phyloP scores from a whole-genome alignment of 2,329 filamentous ascomycete species.

The Trichoderma semiorbis region DNA sequence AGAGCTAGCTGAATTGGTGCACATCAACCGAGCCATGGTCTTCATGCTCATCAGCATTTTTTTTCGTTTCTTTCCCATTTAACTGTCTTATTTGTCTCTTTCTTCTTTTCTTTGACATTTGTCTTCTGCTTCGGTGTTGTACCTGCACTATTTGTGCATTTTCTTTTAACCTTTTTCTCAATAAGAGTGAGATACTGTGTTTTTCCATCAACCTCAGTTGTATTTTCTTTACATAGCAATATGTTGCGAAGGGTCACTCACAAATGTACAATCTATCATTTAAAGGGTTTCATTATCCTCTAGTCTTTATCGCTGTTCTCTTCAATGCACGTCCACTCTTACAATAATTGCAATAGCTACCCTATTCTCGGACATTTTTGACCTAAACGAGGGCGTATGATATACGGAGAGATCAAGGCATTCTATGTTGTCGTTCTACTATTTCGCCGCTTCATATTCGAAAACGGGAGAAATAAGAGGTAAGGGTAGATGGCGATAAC shows the following conservation, averaged over 20 bases:
- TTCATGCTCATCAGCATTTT: not conserved
- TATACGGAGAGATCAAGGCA: not conserved
- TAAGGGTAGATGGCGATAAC: too few species aligned
- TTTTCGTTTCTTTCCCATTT: not conserved
- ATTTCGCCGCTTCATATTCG: not conserved
- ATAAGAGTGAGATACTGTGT: not conserved
- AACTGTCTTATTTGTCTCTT: not conserved
- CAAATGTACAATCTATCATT: not conserved
- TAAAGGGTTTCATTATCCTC: not conserved
- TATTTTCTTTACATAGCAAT: not conserved
- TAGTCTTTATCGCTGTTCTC: not conserved
- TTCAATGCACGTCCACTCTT: not conserved
- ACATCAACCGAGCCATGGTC: not conserved
- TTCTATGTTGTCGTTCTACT: not conserved
- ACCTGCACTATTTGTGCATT: not conserved
- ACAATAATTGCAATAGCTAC: not conserved
- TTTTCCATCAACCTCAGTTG: not conserved
- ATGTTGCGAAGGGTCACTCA: not conserved
- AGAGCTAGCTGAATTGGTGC: not conserved
- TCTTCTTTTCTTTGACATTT: not conserved
- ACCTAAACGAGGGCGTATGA: not conserved
- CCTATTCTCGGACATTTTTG: too few species aligned
- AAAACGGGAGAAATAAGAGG: too few species aligned
- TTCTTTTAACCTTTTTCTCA: not conserved
- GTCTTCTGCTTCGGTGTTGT: not conserved